Percentiles rank a stretch among this genome's conserved stretches.
Conservation (phyloP, 2,329 filamentous ascomycete species). For the Intubia oerlemansii region DNA sequence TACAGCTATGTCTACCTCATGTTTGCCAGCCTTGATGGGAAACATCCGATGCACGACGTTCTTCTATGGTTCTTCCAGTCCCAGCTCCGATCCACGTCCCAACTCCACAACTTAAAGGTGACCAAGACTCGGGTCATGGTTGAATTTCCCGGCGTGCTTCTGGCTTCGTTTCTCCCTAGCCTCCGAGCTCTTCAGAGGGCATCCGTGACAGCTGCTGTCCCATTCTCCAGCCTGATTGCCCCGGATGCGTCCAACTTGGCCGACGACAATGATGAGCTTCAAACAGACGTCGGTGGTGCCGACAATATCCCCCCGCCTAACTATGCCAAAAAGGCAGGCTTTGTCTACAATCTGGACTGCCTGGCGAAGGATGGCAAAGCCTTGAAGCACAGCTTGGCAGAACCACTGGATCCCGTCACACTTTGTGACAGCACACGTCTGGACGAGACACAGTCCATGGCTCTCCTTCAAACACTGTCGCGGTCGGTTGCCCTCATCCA, state of each 20-base stretch:
- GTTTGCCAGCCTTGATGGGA: not conserved
- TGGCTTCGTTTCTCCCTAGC: conserved; percentile 35
- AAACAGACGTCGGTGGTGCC: too few relatives aligned
- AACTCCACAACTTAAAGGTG: too few relatives aligned
- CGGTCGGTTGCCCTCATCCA: conserved; percentile 39
- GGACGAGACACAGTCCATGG: conserved; percentile 27
- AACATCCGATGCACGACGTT: not conserved
- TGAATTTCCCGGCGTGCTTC: conserved; percentile 39
- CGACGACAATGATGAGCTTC: too few relatives aligned
- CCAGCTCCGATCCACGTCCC: too few relatives aligned
- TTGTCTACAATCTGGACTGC: conserved; percentile 23
- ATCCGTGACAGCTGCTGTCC: too few relatives aligned
- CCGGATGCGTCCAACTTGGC: too few relatives aligned
- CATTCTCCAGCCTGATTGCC: too few relatives aligned
- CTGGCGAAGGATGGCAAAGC: conserved; percentile 8
- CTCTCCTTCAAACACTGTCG: conserved; percentile 29
- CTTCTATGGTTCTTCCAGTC: too few relatives aligned
- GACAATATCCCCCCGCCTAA: conserved; percentile 23
- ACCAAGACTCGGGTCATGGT: too few relatives aligned
- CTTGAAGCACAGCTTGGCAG: conserved; percentile 3
- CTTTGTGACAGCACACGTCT: conserved; percentile 20
- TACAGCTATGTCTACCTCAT: conserved; percentile 13
- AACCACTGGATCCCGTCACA: conserved; percentile 3
- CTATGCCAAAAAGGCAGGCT: conserved; percentile 26
- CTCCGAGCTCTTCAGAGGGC: conserved; percentile 33